These are phyloP conservation scores for Acarospora socialis DNA, from an alignment of 2,329 filamentous ascomycete species.

Conservation along the genomic window DNA sequence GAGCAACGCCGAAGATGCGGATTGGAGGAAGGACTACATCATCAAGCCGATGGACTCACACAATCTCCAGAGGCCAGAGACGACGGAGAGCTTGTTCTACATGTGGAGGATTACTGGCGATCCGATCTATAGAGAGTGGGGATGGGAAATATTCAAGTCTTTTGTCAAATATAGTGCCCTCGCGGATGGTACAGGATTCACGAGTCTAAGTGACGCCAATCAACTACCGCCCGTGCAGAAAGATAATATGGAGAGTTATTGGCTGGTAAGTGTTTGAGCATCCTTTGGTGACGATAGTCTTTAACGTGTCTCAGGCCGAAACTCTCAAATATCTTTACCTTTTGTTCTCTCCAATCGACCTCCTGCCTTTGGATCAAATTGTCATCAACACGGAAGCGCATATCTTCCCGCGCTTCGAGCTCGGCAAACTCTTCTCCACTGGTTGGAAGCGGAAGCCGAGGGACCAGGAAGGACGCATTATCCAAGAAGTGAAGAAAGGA, in stretches of 20 bases:
- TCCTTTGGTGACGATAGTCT: too few species aligned
- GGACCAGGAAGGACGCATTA: constrained; percentile 18
- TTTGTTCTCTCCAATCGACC: constrained; percentile 69
- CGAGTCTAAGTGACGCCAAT: constrained; percentile 63
- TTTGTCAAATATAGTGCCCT: constrained; percentile 80
- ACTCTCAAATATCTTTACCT: constrained; percentile 97
- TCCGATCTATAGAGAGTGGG: constrained; percentile 80
- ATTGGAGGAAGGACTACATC: constrained; percentile 64
- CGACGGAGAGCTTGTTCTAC: constrained; percentile 90
- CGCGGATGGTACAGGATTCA: constrained; percentile 64
- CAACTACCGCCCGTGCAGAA: constrained; percentile 50
- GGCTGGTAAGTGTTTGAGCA: constrained; percentile 67
- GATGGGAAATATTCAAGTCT: constrained; percentile 94
- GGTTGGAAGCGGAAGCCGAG: constrained; percentile 64
- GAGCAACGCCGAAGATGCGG: constrained; percentile 37
- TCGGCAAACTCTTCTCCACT: constrained; percentile 61
- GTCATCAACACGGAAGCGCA: constrained; percentile 97
- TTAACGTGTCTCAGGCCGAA: constrained; percentile 67
- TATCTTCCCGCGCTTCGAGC: constrained; percentile 72
- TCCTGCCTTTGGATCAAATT: constrained; percentile 71
- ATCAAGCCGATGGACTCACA: constrained; percentile 75
- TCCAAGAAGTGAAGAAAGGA: constrained; percentile 1
- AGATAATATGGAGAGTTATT: constrained; percentile 99
- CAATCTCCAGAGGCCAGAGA: constrained; percentile 91
- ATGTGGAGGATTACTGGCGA: constrained; percentile 98